phyloP scores from a whole-genome alignment of 768 basidiomycete genomes.

The Boletus rubescentipes region DNA sequence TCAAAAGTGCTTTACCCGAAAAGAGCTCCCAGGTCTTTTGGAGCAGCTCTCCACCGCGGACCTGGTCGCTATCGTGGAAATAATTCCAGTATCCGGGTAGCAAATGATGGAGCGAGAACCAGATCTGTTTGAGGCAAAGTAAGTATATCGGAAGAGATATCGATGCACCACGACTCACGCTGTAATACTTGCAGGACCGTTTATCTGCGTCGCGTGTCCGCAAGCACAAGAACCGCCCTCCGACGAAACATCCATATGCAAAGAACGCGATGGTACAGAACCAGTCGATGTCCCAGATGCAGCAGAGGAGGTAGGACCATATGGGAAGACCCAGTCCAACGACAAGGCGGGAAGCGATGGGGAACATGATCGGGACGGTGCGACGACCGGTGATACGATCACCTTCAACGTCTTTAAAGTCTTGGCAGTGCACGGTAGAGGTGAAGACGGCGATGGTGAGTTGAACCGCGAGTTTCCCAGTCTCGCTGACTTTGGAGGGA shows the following conservation, averaged over 20 bases:
- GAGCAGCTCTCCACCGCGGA: slow-evolving; percentile 20
- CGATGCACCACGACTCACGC: slow-evolving; percentile 25
- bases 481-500: slow-evolving; percentile 25
- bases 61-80: slow-evolving; percentile 19
- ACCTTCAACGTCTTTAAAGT: slow-evolving; percentile 47
- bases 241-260: slow-evolving; percentile 34
- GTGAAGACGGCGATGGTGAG: slow-evolving; percentile 40
- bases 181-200: slow-evolving; percentile 38
- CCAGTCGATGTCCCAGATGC: slow-evolving; percentile 36
- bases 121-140: slow-evolving; percentile 21
- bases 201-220: slow-evolving; percentile 32
- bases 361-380: slow-evolving; percentile 47
- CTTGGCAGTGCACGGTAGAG: slow-evolving; percentile 50
- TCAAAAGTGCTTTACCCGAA: slow-evolving; percentile 10
- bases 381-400: slow-evolving; percentile 39
- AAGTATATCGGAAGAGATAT: not conserved
- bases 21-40: slow-evolving; percentile 21
- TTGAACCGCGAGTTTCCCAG: slow-evolving; percentile 32
- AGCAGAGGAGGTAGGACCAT: slow-evolving; percentile 38
- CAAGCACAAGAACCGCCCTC: slow-evolving; percentile 32
- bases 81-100: slow-evolving; percentile 39
- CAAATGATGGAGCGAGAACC: slow-evolving; percentile 36
- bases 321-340: slow-evolving; percentile 34
- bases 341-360: slow-evolving; percentile 35
- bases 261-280: slow-evolving; percentile 28